Evolutionary conservation across 768 basidiomycete genomes (phyloP), one percentile per base, ranked within the genome.

Genomic region (Megacollybia marginata): DNA sequence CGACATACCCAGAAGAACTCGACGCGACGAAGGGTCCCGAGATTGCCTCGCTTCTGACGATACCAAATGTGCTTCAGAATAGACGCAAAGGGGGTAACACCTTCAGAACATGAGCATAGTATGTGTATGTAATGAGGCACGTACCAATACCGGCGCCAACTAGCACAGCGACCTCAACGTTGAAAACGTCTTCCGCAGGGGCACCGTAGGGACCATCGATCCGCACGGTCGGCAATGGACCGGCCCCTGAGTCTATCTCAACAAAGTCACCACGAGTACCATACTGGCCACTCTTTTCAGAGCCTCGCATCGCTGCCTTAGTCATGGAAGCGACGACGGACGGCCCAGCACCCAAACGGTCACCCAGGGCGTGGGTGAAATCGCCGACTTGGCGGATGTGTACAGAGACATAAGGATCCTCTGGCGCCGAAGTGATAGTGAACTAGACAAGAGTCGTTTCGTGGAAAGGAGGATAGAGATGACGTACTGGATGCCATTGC

Each of bases 51-150:
- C 69, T 81, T 83, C 66, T 94, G 92, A 57, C 82, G 80, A 70
- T 95, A 94, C 92, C 92, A 94, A 53, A 97, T 90, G 62, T 96
- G 88, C 69, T 93, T 94, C 55, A 97, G 73, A 59, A 97, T 94
- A 16, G 89, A 91, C 0, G 92, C 92, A 59, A 95, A 97, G 1
- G 93, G 93, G 11, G 94, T 95, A 40, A 97, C 91, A 68, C 86
- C 84, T 86, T 10, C 16, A 34, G 52, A 51, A 35, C 34, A 55
- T 12, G 42, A 9, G 16, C n/a, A 20, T 15, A 28, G 23, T 28
- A 28, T 28, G 23, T 28, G 23, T 28, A n/a, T n/a, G 23, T 28
- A 6, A 28, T 28, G 23, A 19, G 46, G 4, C 1, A 61, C 78
- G 54, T 54, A 85, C 92, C 93, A 56, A 97, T 96, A 69, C 93